These are phyloP conservation scores for Yarrowia porcina DNA, from an alignment of 805 yeast species.

Conservation along the genomic window DNA sequence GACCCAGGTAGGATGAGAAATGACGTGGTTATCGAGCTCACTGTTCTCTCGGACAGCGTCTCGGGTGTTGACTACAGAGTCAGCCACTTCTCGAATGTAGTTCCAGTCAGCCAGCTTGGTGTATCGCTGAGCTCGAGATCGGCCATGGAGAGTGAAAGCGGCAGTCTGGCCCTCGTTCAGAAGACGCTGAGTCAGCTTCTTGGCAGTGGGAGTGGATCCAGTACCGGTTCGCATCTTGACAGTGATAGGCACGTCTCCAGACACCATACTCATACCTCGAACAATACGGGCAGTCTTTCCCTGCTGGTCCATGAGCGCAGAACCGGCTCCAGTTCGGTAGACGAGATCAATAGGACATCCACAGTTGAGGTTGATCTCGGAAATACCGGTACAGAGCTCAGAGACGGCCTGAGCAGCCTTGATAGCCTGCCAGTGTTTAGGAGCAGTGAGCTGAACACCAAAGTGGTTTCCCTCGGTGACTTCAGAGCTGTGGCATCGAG, in stretches of 20 bases:
- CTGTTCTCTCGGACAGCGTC: conserved; percentile 47
- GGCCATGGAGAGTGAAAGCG: conserved; percentile 91
- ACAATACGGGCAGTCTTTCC: conserved; percentile 73
- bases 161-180: conserved; percentile 78
- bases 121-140: conserved; percentile 94
- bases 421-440: conserved; percentile 90
- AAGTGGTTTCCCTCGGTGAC: conserved; percentile 62
- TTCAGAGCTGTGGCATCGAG: conserved; percentile 81
- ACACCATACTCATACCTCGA: conserved; percentile 81
- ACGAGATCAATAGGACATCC: conserved; percentile 97
- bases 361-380: conserved; percentile 86
- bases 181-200: conserved; percentile 63
- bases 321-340: conserved; percentile 94
- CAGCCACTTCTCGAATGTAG: conserved; percentile 72
- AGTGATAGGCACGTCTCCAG: conserved; percentile 89
- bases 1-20: conserved; percentile 59
- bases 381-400: conserved; percentile 55
- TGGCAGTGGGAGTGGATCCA: conserved; percentile 87
- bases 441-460: conserved; percentile 89
- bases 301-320: conserved; percentile 87
- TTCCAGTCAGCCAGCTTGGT: conserved; percentile 91
- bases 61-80: conserved; percentile 55
- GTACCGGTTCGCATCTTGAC: conserved; percentile 92
- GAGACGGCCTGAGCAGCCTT: conserved; percentile 83
- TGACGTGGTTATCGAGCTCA: conserved; percentile 47